These are phyloP conservation scores for Pseudogymnoascus sp. DNA, from an alignment of 2,329 filamentous ascomycete genomes.

Conservation along the genomic window DNA sequence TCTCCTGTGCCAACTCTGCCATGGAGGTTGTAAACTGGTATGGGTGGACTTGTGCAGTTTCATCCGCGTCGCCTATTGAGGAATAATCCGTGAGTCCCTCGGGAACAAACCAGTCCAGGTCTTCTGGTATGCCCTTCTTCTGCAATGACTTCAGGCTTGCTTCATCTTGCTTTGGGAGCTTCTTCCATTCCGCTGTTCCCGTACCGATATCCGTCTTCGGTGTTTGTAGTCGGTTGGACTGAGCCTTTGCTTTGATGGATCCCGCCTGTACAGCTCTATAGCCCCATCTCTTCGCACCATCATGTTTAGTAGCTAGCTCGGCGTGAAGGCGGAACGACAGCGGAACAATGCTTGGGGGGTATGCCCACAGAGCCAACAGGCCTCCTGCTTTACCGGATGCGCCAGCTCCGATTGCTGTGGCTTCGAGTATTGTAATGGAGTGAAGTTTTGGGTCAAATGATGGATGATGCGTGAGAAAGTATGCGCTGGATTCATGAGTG, in stretches of 20 bases:
- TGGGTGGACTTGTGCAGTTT: slow-evolving; percentile 73
- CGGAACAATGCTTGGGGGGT: slow-evolving; percentile 70
- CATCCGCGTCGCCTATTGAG: slow-evolving; percentile 66
- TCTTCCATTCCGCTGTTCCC: slow-evolving; percentile 34
- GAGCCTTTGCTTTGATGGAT: slow-evolving; percentile 29
- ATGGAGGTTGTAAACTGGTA: slow-evolving; percentile 80
- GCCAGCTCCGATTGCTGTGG: slow-evolving; percentile 69
- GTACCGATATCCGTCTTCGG: slow-evolving; percentile 37
- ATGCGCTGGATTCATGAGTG: slow-evolving; percentile 52
- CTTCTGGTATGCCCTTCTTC: slow-evolving; percentile 41
- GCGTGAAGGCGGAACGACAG: slow-evolving; percentile 75
- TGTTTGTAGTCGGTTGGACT: slow-evolving; percentile 25
- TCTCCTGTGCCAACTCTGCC: slow-evolving; percentile 61
- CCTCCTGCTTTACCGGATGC: slow-evolving; percentile 91
- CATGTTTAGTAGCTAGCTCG: slow-evolving; percentile 70
- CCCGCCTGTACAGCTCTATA: slow-evolving; percentile 45
- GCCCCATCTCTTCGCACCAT: slow-evolving; percentile 69
- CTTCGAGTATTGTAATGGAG: slow-evolving; percentile 76
- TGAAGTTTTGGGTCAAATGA: slow-evolving; percentile 66
- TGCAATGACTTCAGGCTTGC: slow-evolving; percentile 10
- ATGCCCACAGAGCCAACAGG: slow-evolving; percentile 80
- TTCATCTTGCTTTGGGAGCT: slow-evolving; percentile 27
- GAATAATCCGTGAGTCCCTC: slow-evolving; percentile 61
- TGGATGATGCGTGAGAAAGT: slow-evolving; percentile 78
- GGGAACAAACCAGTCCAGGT: slow-evolving; percentile 73